phyloP scores from a whole-genome alignment of 2,329 filamentous ascomycete genomes.

The Fusarium sororula region DNA sequence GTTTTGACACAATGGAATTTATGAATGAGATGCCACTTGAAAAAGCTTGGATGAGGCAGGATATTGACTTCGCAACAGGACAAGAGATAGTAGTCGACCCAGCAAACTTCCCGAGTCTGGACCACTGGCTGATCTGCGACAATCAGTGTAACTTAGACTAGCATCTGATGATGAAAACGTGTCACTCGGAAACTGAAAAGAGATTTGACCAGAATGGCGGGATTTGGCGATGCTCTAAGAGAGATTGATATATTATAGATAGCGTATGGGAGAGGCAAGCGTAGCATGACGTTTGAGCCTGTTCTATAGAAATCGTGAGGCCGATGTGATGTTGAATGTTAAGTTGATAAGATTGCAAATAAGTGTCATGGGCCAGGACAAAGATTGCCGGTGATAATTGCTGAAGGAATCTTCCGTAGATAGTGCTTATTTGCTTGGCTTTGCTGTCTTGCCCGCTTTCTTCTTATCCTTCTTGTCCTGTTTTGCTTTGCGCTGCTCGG shows the following conservation, averaged over 20 bases:
- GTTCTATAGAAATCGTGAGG: neutral
- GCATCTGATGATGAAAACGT: neutral
- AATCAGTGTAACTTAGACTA: neutral
- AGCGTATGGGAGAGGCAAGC: conserved; percentile 10
- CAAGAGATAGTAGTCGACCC: neutral
- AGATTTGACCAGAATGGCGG: neutral
- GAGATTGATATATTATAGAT: conserved; percentile 19
- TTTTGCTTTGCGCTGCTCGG: conserved; percentile 67
- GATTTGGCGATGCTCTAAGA: neutral
- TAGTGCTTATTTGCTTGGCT: conserved; percentile 4
- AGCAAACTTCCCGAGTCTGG: conserved; percentile 19
- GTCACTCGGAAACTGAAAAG: neutral
- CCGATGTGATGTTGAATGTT: neutral
- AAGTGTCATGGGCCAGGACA: neutral
- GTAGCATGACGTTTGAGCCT: neutral
- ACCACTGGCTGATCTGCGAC: conserved; percentile 28
- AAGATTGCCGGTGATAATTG: neutral
- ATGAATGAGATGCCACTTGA: neutral
- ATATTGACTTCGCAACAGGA: neutral
- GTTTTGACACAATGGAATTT: neutral
- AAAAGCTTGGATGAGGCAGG: neutral
- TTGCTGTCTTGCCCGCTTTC: conserved; percentile 47
- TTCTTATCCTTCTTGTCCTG: conserved; percentile 54
- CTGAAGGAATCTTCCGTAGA: neutral
- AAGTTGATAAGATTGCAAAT: neutral